Evolutionary conservation across 225 moss, liverwort and hornwort species (phyloP).

Genomic region (Anthoceros angustus): DNA sequence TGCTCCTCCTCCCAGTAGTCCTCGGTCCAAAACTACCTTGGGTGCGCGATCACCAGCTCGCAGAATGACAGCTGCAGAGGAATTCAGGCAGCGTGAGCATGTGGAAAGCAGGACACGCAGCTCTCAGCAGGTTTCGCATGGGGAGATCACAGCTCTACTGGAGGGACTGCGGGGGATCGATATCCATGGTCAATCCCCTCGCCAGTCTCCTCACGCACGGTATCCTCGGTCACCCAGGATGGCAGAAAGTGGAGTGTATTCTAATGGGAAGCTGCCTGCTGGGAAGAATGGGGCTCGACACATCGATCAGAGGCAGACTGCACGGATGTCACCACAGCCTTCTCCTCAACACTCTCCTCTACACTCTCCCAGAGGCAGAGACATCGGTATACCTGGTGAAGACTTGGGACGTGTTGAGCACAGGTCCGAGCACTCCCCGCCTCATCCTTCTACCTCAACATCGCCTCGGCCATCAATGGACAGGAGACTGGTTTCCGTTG

Average conservation of each 20-base stretch:
- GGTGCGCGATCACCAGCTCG: not conserved
- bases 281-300: not conserved
- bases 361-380: not conserved
- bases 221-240: not conserved
- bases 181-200: not conserved
- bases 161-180: not conserved
- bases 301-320: not conserved
- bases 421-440: not conserved
- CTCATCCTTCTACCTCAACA: not conserved
- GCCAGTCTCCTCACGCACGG: not conserved
- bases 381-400: not conserved
- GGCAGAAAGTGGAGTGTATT: not conserved
- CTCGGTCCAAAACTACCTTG: not conserved
- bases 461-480: not conserved
- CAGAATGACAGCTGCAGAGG: not conserved
- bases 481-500: not conserved
- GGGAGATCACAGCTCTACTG: not conserved
- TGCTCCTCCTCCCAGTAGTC: not conserved
- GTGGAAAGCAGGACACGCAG: not conserved
- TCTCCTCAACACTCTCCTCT: not conserved
- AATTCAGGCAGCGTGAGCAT: not conserved
- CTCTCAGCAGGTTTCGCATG: not conserved
- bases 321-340: not conserved
- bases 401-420: not conserved
- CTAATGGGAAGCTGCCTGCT: not conserved